Evolutionary conservation across 768 basidiomycete genomes (phyloP).

Genomic region (Obba rivulosa): DNA sequence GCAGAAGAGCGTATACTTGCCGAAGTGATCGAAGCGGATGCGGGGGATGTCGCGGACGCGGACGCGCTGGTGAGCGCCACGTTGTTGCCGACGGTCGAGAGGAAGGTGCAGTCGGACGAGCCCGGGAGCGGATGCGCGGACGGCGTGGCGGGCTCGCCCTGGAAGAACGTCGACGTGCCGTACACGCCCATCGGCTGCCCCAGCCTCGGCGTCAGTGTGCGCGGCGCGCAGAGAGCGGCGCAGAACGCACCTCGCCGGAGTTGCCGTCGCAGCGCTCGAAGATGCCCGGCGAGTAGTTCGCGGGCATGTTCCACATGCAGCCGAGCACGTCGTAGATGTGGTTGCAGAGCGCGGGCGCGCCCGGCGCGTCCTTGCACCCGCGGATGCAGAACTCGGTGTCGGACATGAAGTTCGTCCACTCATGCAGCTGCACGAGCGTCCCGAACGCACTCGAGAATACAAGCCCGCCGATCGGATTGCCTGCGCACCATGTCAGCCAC

Average conservation of each 20-base stretch:
- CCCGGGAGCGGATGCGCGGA: constrained; percentile 49
- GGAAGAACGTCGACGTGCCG: constrained; percentile 58
- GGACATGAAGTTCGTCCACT: constrained; percentile 78
- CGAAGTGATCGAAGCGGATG: too few relatives aligned
- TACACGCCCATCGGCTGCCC: constrained; percentile 64
- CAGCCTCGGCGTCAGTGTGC: neutral
- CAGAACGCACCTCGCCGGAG: constrained; percentile 35
- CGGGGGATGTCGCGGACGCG: too few relatives aligned
- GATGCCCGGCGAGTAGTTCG: constrained; percentile 33
- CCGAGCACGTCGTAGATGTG: constrained; percentile 56
- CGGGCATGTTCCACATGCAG: constrained; percentile 61
- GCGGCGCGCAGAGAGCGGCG: neutral
- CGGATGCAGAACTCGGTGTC: constrained; percentile 65
- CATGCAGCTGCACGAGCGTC: constrained; percentile 49
- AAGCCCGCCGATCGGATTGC: constrained; percentile 59
- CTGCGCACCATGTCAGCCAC: constrained; percentile 16
- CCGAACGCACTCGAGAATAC: constrained; percentile 75
- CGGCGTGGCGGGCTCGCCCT: constrained; percentile 55
- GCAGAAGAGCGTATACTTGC: too few relatives aligned
- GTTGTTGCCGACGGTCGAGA: constrained; percentile 48
- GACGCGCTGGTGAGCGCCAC: constrained; percentile 1
- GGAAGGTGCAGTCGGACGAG: constrained; percentile 54
- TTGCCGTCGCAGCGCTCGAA: constrained; percentile 47
- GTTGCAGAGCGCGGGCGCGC: constrained; percentile 51
- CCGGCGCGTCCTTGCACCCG: constrained; percentile 51